phyloP scores from a whole-genome alignment of 768 basidiomycete species.

The Nidularia sp. region DNA sequence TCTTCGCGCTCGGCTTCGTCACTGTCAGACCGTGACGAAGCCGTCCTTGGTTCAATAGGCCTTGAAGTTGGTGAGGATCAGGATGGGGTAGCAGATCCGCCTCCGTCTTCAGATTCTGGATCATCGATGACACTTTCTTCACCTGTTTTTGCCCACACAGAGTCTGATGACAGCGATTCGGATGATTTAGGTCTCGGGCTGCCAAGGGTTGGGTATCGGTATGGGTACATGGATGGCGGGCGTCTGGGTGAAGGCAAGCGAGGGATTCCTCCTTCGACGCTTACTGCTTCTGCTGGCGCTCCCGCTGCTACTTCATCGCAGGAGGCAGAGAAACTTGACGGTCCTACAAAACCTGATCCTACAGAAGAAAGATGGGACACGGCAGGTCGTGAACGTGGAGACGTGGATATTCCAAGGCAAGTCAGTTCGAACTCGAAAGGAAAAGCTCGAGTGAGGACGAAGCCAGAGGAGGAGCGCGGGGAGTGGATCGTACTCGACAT shows the following conservation, averaged over 20 bases:
- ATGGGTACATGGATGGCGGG: conserved; percentile 3
- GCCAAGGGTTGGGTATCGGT: conserved; percentile 8
- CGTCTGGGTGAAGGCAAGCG: too few relatives aligned
- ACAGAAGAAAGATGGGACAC: neutral
- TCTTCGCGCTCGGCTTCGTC: neutral
- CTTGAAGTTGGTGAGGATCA: neutral
- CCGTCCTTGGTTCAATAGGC: neutral
- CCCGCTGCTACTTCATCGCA: too few relatives aligned
- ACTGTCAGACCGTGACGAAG: neutral
- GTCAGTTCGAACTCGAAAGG: conserved; percentile 1
- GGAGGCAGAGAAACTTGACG: neutral
- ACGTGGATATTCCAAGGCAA: neutral
- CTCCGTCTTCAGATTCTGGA: neutral
- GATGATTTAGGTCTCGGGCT: conserved; percentile 3
- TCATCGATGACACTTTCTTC: conserved; percentile 1
- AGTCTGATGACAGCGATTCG: conserved; percentile 5
- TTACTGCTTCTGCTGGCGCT: too few relatives aligned
- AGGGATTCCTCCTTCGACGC: too few relatives aligned
- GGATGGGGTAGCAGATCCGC: neutral
- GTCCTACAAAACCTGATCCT: neutral
- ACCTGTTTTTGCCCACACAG: conserved; percentile 2
- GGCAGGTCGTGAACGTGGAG: neutral
- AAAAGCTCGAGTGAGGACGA: conserved; percentile 5
- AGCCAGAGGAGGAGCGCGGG: conserved; percentile 21
- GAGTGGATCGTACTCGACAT: conserved; percentile 55